phyloP scores from a whole-genome alignment of 2,329 filamentous ascomycete genomes.

The Cylindrodendrum hubeiense region DNA sequence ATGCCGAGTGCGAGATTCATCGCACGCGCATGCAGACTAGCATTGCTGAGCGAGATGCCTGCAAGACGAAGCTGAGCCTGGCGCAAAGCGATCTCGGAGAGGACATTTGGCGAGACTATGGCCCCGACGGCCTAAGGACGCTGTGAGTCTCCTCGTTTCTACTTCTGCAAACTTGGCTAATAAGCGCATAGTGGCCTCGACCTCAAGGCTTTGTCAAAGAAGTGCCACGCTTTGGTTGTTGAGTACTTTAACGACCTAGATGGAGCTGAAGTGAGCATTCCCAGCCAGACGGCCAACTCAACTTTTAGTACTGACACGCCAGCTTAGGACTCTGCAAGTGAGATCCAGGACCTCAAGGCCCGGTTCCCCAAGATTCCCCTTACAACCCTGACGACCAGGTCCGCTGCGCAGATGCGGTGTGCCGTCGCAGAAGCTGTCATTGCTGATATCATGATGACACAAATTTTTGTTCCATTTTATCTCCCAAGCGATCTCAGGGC shows the following conservation, averaged over 20 bases:
- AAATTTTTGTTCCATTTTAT: slow-evolving; percentile 49
- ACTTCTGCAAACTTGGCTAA: slow-evolving; percentile 12
- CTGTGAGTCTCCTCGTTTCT: slow-evolving; percentile 30
- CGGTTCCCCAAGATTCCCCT: slow-evolving; percentile 43
- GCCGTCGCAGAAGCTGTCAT: slow-evolving; percentile 46
- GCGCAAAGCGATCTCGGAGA: slow-evolving; percentile 42
- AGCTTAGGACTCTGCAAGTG: slow-evolving; percentile 34
- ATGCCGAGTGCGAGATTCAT: slow-evolving; percentile 42
- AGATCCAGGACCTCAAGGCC: slow-evolving; percentile 39
- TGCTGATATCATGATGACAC: slow-evolving; percentile 35
- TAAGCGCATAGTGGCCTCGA: slow-evolving; percentile 34
- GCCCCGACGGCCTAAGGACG: slow-evolving; percentile 35
- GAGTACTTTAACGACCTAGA: slow-evolving; percentile 46
- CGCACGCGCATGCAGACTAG: slow-evolving; percentile 38
- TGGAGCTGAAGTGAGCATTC: slow-evolving; percentile 32
- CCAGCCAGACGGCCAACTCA: not conserved
- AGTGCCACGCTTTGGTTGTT: slow-evolving; percentile 40
- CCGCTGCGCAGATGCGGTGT: slow-evolving; percentile 44
- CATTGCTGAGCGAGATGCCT: slow-evolving; percentile 31
- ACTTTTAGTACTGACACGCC: not conserved
- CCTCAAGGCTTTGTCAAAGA: slow-evolving; percentile 38
- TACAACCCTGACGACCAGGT: slow-evolving; percentile 34
- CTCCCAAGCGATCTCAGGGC: slow-evolving; percentile 30
- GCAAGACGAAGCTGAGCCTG: slow-evolving; percentile 35
- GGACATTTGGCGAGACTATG: slow-evolving; percentile 35